These are phyloP conservation scores for Penicillium ucsense DNA, from an alignment of 495 filamentous ascomycete species.

Conservation along the genomic window DNA sequence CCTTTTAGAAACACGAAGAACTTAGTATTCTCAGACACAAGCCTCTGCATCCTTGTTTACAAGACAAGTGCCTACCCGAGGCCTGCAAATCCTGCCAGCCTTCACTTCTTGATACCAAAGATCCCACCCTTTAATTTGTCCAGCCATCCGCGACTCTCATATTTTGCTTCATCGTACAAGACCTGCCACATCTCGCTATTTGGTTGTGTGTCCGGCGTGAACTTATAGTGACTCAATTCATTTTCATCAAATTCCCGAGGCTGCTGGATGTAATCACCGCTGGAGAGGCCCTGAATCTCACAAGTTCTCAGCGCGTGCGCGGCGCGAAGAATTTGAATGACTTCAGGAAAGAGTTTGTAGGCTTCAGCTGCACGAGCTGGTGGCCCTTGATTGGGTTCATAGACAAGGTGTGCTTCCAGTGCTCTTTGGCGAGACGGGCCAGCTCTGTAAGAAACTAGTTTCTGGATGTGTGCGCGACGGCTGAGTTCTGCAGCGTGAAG, in stretches of 20 bases:
- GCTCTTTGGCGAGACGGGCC: neutral
- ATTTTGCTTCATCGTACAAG: slow-evolving; percentile 3
- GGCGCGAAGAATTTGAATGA: slow-evolving; percentile 4
- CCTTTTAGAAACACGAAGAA: too few species aligned
- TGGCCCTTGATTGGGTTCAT: slow-evolving; percentile 6
- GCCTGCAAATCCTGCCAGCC: too few species aligned
- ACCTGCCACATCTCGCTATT: slow-evolving; percentile 1
- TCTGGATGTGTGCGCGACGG: slow-evolving; percentile 5
- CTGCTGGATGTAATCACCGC: slow-evolving; percentile 7
- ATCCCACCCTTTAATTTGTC: neutral
- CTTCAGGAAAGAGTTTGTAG: slow-evolving; percentile 3
- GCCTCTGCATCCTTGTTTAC: too few species aligned
- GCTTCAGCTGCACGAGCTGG: slow-evolving; percentile 7
- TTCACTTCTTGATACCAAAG: neutral
- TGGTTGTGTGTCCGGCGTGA: slow-evolving; percentile 4
- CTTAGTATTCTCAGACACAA: too few species aligned
- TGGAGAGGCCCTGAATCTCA: slow-evolving; percentile 2
- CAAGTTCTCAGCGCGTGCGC: slow-evolving; percentile 5
- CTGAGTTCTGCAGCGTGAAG: slow-evolving; percentile 4
- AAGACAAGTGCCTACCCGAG: too few species aligned
- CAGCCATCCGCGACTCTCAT: slow-evolving; percentile 1
- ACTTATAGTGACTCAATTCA: slow-evolving; percentile 1
- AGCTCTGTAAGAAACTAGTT: slow-evolving; percentile 4
- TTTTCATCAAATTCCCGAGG: slow-evolving; percentile 2
- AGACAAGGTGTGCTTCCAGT: slow-evolving; percentile 2